Base-by-base conservation (phyloP, 768 basidiomycete genomes). In the Trametes coccinea region DNA sequence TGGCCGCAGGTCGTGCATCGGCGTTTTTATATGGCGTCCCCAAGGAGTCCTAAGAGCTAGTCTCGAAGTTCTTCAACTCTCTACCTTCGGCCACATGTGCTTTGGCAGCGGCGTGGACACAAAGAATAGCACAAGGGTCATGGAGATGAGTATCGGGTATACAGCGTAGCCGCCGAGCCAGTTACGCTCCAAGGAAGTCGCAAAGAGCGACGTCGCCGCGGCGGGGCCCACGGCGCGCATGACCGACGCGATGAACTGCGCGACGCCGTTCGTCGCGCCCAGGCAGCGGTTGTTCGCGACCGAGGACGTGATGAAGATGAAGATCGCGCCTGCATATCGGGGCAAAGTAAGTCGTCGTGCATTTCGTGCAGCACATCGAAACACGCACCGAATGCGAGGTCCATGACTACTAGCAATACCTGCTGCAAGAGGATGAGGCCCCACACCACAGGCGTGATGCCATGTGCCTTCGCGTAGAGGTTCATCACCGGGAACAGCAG, bases 191-290 rank as follows among this genome's bases (percentile, higher is more conserved):
- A 81, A 53, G 0, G 84, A 84, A 0, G 82, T 62, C 0, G 87
- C 81, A 63, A 84, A 87, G 17, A 87, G 71, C 1, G 86, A 85
- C 2, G 83, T 80, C 1, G 85, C 78, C 34, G 80, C 64, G 8
- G 81, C 76, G 0, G 86, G 86, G 1, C 82, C 83, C 4, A 86
- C 65, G 0, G 83, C 75, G 30, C 85, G 77, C 66, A 79, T 72
- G 5, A 77, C 72, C 1, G 81, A 82, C 6, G 76, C 76, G 9
- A 79, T 67, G 70, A 83, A 81, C 69, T 88, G 85, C 4, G 79
- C 83, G 39, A 85, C 62, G 1, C 85, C 84, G 64, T 84, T 85
- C 27, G 78, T 77, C 6, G 82, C 77, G 4, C 82, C 85, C 9
- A 89, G 74, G 5, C 79, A 69, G 3, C 67, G 58, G 49, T 63